A percentile compares a stretch with the other conserved stretches of the same genome.
Conservation (phyloP, 2,329 filamentous ascomycete species). For the Stylonectria norvegica region DNA sequence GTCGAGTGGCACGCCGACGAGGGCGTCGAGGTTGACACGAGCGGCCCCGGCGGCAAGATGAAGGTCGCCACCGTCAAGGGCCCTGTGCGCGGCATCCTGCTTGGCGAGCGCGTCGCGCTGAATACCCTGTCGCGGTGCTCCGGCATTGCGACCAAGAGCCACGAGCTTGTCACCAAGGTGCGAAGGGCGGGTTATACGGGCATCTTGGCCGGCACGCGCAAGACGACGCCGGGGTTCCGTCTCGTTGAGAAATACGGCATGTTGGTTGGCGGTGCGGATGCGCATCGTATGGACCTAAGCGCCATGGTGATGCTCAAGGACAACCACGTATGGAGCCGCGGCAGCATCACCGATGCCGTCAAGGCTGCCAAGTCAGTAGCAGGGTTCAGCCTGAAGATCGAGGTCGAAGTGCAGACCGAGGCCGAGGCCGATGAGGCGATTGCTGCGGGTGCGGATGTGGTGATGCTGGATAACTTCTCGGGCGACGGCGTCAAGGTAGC, state of each 20-base stretch:
- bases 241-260: conserved; percentile 98
- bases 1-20: conserved; percentile 85
- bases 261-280: conserved; percentile 87
- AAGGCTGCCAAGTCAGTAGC: conserved; percentile 76
- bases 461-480: conserved; percentile 97
- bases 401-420: conserved; percentile 90
- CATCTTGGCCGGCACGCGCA: conserved; percentile 87
- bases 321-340: conserved; percentile 93
- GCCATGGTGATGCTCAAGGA: conserved; percentile 99
- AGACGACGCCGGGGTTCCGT: conserved; percentile 94
- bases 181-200: conserved; percentile 71
- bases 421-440: conserved; percentile 90
- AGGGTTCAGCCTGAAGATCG: conserved; percentile 89
- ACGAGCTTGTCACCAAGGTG: conserved; percentile 52
- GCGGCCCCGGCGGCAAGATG: conserved; percentile 44
- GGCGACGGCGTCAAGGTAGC: conserved; percentile 73
- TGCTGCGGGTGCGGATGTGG: conserved; percentile 82
- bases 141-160: conserved; percentile 74
- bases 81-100: conserved; percentile 72
- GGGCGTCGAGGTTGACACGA: conserved; percentile 63
- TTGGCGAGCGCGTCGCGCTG: conserved; percentile 90
- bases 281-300: conserved; percentile 85
- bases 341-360: conserved; percentile 83
- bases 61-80: conserved; percentile 79
- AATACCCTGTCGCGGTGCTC: conserved; percentile 90